These are phyloP conservation scores for Penicillium decumbens DNA, from an alignment of 2,329 filamentous ascomycete genomes.

Conservation along the genomic window DNA sequence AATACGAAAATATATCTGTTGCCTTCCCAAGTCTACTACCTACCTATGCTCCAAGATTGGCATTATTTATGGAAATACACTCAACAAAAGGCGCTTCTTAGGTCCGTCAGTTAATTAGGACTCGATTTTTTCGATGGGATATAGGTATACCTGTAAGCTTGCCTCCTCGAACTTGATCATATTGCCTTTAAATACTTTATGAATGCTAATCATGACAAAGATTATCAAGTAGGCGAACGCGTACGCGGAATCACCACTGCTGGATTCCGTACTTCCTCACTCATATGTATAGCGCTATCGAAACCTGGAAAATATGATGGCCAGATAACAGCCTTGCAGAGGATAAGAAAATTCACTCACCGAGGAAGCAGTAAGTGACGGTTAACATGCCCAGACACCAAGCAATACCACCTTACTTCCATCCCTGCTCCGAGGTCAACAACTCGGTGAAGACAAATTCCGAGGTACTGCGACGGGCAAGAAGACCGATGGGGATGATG, in stretches of 20 bases:
- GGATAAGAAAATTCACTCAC: conserved; percentile 9
- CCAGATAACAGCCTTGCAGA: neutral
- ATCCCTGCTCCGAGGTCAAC: conserved; percentile 43
- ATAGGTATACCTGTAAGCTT: no score
- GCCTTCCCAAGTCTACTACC: no score
- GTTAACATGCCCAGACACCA: conserved; percentile 43
- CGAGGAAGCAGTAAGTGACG: conserved; percentile 28
- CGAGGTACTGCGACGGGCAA: conserved; percentile 30
- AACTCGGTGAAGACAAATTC: conserved; percentile 45
- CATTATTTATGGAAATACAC: no score
- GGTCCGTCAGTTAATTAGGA: no score
- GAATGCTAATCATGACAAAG: no score
- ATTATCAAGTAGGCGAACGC: no score
- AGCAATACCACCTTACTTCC: conserved; percentile 43
- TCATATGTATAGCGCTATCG: conserved; percentile 49
- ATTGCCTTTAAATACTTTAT: no score
- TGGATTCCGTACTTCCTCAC: conserved; percentile 44
- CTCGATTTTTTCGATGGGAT: no score
- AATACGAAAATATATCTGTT: no score
- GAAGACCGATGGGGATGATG: conserved; percentile 34
- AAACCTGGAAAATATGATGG: conserved; percentile 33
- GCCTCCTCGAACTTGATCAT: no score
- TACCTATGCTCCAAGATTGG: no score
- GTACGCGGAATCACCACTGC: conserved; percentile 44
- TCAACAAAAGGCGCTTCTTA: no score